Evolutionary conservation across 495 filamentous ascomycete genomes (phyloP).

Genomic region (Neohortaea acidophila): DNA sequence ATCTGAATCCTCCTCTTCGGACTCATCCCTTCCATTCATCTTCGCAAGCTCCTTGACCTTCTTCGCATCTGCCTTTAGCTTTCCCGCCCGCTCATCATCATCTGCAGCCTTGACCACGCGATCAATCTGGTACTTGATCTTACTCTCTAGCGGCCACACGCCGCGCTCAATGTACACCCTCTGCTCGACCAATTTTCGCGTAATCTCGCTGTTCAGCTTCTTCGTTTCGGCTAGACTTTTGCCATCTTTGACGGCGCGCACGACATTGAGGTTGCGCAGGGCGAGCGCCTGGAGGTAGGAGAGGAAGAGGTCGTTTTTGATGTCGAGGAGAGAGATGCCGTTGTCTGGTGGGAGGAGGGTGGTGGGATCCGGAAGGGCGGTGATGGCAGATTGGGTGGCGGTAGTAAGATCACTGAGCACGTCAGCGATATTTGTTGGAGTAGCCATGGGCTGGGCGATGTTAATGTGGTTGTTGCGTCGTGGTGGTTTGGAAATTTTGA

Average conservation of each 20-base stretch:
- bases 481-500: too few relatives aligned
- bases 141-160: slow-evolving; percentile 71
- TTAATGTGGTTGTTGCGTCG: too few relatives aligned
- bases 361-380: slow-evolving; percentile 4
- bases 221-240: slow-evolving; percentile 19
- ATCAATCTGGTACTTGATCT: slow-evolving; percentile 79
- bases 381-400: slow-evolving; percentile 6
- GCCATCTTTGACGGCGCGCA: slow-evolving; percentile 33
- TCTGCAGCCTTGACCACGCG: slow-evolving; percentile 79
- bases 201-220: slow-evolving; percentile 39
- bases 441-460: slow-evolving; percentile 8
- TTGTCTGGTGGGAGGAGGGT: slow-evolving; percentile 46
- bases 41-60: slow-evolving; percentile 20
- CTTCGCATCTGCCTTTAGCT: slow-evolving; percentile 17
- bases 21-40: slow-evolving; percentile 37
- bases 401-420: slow-evolving; percentile 13
- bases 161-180: slow-evolving; percentile 82
- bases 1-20: slow-evolving; percentile 63
- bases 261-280: slow-evolving; percentile 70
- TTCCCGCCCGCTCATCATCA: slow-evolving; percentile 36
- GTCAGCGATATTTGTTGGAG: slow-evolving; percentile 1
- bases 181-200: slow-evolving; percentile 71
- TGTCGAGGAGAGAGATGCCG: slow-evolving; percentile 84
- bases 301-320: slow-evolving; percentile 87
- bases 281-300: slow-evolving; percentile 91